Percentiles rank a stretch among this genome's conserved stretches.
Conservation (phyloP, 2,329 filamentous ascomycete genomes). For the Xylariaceae sp. region DNA sequence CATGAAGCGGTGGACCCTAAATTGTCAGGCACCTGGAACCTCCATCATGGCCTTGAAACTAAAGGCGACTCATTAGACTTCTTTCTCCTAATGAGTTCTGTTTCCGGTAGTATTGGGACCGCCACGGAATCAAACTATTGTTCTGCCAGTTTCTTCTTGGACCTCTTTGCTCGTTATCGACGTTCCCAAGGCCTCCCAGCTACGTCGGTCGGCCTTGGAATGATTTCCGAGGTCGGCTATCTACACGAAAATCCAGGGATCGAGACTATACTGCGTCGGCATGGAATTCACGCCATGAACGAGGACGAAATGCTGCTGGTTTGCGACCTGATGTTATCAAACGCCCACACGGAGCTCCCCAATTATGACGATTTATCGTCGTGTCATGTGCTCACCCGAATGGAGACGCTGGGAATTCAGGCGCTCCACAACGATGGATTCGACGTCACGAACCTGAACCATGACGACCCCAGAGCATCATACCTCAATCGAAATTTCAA, state of each 20-base stretch:
- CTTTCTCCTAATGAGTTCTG: conserved; percentile 38
- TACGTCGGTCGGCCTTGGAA: conserved; percentile 30
- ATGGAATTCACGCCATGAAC: conserved; percentile 25
- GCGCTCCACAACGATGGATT: background rate
- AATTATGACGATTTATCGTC: background rate
- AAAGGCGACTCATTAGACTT: conserved; percentile 36
- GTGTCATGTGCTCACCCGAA: background rate
- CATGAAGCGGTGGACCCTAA: conserved; percentile 27
- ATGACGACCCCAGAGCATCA: no score
- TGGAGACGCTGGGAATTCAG: background rate
- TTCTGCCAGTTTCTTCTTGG: conserved; percentile 43
- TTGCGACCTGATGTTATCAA: conserved; percentile 35
- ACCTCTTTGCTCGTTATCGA: conserved; percentile 39
- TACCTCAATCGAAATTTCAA: no score
- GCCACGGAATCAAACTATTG: conserved; percentile 43
- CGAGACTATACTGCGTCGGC: conserved; percentile 20
- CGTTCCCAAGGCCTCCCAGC: conserved; percentile 32
- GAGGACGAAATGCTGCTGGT: conserved; percentile 33
- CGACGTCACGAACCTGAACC: background rate
- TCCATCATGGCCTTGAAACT: conserved; percentile 3
- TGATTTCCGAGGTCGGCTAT: conserved; percentile 43
- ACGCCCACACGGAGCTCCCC: no score
- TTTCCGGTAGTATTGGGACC: conserved; percentile 38
- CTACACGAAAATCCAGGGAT: conserved; percentile 36
- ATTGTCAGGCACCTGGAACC: conserved; percentile 17